Conservation (phyloP, 441 rosid species). For the Hura crepitans region DNA sequence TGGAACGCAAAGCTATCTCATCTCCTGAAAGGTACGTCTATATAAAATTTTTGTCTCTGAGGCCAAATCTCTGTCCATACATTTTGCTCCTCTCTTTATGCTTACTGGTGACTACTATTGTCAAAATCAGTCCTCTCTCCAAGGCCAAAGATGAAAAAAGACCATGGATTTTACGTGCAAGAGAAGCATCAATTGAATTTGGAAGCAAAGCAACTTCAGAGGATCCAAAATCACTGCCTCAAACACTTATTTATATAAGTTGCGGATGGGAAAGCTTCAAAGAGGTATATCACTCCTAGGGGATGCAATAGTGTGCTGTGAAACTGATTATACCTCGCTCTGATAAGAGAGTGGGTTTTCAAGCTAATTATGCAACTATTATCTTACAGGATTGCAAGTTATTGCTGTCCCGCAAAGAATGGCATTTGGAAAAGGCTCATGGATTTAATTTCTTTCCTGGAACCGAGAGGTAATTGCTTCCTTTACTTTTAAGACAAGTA, state of each 20-base stretch:
- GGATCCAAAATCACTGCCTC: conserved; percentile 51
- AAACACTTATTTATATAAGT: conserved; percentile 85
- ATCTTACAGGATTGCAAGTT: conserved; percentile 65
- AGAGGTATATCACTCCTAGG: conserved; percentile 46
- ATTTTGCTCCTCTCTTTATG: background rate
- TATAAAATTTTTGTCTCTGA: conserved; percentile 13
- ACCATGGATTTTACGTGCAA: conserved; percentile 90
- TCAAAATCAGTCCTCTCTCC: conserved; percentile 35
- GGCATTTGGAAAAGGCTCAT: conserved; percentile 81
- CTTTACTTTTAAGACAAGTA: background rate
- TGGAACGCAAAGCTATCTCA: conserved; percentile 43
- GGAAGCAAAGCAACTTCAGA: conserved; percentile 44
- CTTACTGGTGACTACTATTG: conserved; percentile 13
- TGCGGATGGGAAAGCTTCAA: conserved; percentile 98
- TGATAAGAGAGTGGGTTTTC: background rate
- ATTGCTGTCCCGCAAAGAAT: conserved; percentile 46
- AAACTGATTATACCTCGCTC: conserved; percentile 14
- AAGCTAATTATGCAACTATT: conserved; percentile 21
- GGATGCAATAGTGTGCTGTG: conserved; percentile 7
- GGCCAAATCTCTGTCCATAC: background rate
- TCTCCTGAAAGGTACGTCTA: conserved; percentile 48
- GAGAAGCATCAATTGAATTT: conserved; percentile 62
- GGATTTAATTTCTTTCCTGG: conserved; percentile 95
- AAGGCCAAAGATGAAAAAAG: conserved; percentile 76
- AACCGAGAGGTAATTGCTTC: conserved; percentile 60